Percentiles rank a stretch among this genome's conserved stretches.
phyloP scores from a whole-genome alignment of 495 filamentous ascomycete genomes.

The Endocarpon pusillum region DNA sequence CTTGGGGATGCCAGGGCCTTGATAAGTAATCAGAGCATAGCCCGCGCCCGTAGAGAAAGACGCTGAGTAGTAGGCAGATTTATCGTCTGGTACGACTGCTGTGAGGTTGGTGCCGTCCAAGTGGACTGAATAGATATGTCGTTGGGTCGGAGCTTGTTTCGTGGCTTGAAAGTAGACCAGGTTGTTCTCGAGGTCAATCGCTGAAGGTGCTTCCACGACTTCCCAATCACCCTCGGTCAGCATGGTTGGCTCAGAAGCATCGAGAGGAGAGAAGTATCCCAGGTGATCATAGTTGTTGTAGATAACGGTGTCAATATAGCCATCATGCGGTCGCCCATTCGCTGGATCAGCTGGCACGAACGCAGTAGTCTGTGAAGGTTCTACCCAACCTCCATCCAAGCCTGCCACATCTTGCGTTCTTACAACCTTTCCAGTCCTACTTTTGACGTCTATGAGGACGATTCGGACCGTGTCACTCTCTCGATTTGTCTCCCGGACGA shows the following conservation, averaged over 20 bases:
- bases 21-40: conserved; percentile 67
- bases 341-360: conserved; percentile 71
- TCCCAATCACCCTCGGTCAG: conserved; percentile 87
- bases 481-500: conserved; percentile 83
- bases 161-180: conserved; percentile 83
- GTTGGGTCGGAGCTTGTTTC: conserved; percentile 69
- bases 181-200: conserved; percentile 69
- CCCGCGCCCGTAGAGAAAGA: conserved; percentile 71
- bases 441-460: conserved; percentile 64
- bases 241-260: conserved; percentile 62
- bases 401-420: conserved; percentile 58
- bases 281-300: conserved; percentile 79
- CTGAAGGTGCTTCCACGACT: conserved; percentile 74
- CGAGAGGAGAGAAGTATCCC: conserved; percentile 84
- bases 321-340: conserved; percentile 63
- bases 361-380: conserved; percentile 71
- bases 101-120: conserved; percentile 57
- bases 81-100: conserved; percentile 55
- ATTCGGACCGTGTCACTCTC: conserved; percentile 83
- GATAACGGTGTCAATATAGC: conserved; percentile 86
- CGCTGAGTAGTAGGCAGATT: conserved; percentile 67
- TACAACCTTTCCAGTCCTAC: conserved; percentile 62
- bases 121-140: conserved; percentile 79
- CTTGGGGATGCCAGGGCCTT: conserved; percentile 76
- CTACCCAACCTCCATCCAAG: conserved; percentile 92